Conservation (phyloP, 1,284 basidiomycete species). For the Malassezia dermatis region DNA sequence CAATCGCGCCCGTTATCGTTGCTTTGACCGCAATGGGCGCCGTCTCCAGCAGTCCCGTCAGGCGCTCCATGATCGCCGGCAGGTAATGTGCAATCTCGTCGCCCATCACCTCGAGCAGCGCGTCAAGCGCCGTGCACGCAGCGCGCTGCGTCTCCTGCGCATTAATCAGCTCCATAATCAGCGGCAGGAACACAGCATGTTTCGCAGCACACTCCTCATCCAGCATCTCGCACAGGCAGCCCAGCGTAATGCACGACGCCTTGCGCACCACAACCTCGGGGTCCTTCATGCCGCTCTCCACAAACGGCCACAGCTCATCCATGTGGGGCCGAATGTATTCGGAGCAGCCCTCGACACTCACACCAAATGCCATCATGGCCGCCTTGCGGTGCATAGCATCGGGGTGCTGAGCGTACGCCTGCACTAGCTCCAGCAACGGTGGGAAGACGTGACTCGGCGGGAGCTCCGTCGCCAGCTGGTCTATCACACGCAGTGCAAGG, state of each 20-base stretch:
- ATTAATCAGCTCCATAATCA: slow-evolving; percentile 59
- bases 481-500: slow-evolving; percentile 87
- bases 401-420: slow-evolving; percentile 47
- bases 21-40: slow-evolving; percentile 80
- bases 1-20: slow-evolving; percentile 94
- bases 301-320: slow-evolving; percentile 82
- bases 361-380: slow-evolving; percentile 89
- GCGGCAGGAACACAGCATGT: slow-evolving; percentile 76
- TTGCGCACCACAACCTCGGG: slow-evolving; percentile 75
- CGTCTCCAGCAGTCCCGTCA: slow-evolving; percentile 74
- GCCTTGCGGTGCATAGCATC: slow-evolving; percentile 65
- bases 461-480: slow-evolving; percentile 81
- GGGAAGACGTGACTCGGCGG: slow-evolving; percentile 96
- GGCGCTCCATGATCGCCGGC: slow-evolving; percentile 85
- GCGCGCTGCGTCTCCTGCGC: slow-evolving; percentile 77
- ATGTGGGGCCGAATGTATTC: slow-evolving; percentile 95
- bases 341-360: slow-evolving; percentile 92
- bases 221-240: slow-evolving; percentile 94
- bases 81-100: slow-evolving; percentile 84
- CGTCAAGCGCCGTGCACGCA: slow-evolving; percentile 92
- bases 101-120: slow-evolving; percentile 86
- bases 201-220: slow-evolving; percentile 82
- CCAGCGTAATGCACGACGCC: slow-evolving; percentile 85
- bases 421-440: slow-evolving; percentile 59
- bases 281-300: slow-evolving; percentile 81